These are phyloP conservation scores for Tuber calosporum DNA, from an alignment of 495 filamentous ascomycete species.

Conservation along the genomic window DNA sequence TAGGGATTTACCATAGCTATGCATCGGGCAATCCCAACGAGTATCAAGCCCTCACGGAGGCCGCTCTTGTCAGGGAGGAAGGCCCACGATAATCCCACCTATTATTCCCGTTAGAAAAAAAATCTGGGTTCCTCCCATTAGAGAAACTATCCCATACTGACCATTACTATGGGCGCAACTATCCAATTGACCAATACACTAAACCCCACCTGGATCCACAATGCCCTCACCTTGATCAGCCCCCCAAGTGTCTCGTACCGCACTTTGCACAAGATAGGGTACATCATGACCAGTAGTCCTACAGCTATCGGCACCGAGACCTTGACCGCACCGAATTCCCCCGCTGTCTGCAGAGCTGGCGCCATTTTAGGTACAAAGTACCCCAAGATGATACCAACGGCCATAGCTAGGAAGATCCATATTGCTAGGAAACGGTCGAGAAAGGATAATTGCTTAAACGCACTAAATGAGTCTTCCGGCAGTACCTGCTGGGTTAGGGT, in stretches of 20 bases:
- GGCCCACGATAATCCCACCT: constrained; percentile 72
- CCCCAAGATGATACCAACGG: constrained; percentile 67
- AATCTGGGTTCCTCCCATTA: neutral
- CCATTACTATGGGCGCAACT: constrained; percentile 84
- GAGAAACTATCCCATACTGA: constrained; percentile 41
- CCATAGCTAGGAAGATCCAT: constrained; percentile 85
- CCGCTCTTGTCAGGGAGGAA: constrained; percentile 66
- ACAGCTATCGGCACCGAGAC: constrained; percentile 79
- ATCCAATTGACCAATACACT: constrained; percentile 82
- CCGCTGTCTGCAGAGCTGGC: constrained; percentile 55
- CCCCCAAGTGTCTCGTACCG: constrained; percentile 70
- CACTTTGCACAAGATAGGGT: constrained; percentile 91
- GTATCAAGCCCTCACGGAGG: constrained; percentile 64
- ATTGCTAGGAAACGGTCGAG: constrained; percentile 71
- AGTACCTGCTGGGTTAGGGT: neutral
- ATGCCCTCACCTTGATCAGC: constrained; percentile 52
- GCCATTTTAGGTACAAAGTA: constrained; percentile 64
- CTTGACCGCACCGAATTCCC: constrained; percentile 57
- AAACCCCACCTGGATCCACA: constrained; percentile 77
- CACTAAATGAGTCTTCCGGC: constrained; percentile 15
- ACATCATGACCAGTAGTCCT: constrained; percentile 89
- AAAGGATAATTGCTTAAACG: constrained; percentile 55
- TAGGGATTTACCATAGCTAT: constrained; percentile 66
- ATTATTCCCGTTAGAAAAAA: neutral
- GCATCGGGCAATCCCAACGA: constrained; percentile 71